phyloP scores from a whole-genome alignment of 345 rosid genomes.

The Rhodomyrtus tomentosa region DNA sequence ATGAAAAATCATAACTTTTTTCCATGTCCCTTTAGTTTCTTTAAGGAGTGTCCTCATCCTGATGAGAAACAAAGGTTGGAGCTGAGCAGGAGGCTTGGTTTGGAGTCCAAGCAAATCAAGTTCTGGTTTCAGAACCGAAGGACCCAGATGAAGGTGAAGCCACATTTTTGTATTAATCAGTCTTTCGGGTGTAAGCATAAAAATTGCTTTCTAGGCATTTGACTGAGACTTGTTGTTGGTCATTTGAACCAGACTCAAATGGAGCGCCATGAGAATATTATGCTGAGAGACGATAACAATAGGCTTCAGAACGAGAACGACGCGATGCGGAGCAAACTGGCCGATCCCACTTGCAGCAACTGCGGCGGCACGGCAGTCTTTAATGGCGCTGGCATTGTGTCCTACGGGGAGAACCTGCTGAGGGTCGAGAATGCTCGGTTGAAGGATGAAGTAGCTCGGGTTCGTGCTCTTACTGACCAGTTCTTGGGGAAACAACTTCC shows the following conservation, averaged over 20 bases:
- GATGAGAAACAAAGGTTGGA: constrained; percentile 55
- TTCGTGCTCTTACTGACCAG: constrained; percentile 38
- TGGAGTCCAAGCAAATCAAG: constrained; percentile 53
- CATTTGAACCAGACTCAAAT: constrained; percentile 41
- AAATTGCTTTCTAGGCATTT: not conserved
- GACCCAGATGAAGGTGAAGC: constrained; percentile 65
- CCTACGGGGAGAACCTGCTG: constrained; percentile 43
- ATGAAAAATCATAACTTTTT: not conserved
- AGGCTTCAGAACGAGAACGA: constrained; percentile 56
- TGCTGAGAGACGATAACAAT: constrained; percentile 55
- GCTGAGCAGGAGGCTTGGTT: constrained; percentile 40
- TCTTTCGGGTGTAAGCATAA: not conserved
- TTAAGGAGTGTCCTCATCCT: constrained; percentile 63
- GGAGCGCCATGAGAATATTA: constrained; percentile 57
- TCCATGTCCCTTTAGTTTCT: constrained; percentile 20
- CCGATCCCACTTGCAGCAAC: constrained; percentile 38
- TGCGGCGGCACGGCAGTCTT: constrained; percentile 54
- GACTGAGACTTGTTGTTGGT: not conserved
- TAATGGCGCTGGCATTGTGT: constrained; percentile 6
- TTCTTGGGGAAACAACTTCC: constrained; percentile 41
- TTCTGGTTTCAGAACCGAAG: constrained; percentile 80
- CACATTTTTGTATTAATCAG: not conserved
- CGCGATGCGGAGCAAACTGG: constrained; percentile 33
- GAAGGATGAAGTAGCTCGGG: constrained; percentile 40
- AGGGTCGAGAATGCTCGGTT: constrained; percentile 53